Conservation (phyloP, 345 rosid genomes). For the Syzygium aromaticum region DNA sequence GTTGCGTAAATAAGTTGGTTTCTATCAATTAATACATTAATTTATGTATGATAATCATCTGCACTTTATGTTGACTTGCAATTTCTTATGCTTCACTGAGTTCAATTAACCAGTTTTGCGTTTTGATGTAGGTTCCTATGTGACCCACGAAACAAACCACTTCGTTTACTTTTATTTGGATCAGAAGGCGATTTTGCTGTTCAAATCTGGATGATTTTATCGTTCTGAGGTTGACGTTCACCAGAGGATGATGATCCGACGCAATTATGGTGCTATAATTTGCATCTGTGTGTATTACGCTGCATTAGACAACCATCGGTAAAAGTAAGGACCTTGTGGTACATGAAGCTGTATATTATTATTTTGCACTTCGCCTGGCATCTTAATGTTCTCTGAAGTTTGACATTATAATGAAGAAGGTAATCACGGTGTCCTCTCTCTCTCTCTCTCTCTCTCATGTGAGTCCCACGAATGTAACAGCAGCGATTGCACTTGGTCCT, state of each 20-base stretch:
- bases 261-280: neutral
- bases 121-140: constrained; percentile 70
- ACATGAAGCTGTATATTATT: neutral
- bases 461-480: neutral
- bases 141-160: constrained; percentile 96
- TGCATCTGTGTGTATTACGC: neutral
- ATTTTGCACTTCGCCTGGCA: neutral
- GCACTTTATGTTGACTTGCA: neutral
- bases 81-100: neutral
- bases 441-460: neutral
- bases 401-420: neutral
- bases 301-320: neutral
- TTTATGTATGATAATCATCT: neutral
- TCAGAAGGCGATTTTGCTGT: constrained; percentile 85
- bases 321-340: neutral
- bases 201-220: constrained; percentile 67
- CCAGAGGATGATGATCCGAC: neutral
- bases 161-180: constrained; percentile 92
- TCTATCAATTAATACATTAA: neutral
- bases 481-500: neutral
- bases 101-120: neutral
- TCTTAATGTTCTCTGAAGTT: neutral
- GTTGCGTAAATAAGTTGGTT: neutral
- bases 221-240: neutral
- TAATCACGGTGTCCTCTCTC: neutral